Percentiles rank a stretch among this genome's conserved stretches.
Conservation (phyloP, 495 filamentous ascomycete genomes). For the Xylaria nigripes region DNA sequence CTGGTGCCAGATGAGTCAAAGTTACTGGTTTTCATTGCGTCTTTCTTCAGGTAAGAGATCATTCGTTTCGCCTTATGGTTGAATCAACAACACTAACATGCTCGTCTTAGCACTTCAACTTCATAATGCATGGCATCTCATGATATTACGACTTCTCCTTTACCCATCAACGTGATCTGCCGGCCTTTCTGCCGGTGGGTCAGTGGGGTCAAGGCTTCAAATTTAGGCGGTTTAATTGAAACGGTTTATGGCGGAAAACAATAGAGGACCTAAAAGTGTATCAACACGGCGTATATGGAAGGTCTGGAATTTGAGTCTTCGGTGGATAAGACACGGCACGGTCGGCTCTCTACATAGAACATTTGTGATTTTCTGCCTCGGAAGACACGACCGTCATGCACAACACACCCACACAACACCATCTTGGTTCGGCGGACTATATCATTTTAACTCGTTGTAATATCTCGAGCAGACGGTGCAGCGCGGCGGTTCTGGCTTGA, state of each 20-base stretch:
- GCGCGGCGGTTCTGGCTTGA: slow-evolving; percentile 28
- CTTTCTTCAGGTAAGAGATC: neutral
- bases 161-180: slow-evolving; percentile 15
- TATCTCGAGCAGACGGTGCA: slow-evolving; percentile 33
- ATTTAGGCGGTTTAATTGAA: slow-evolving; percentile 7
- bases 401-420: slow-evolving; percentile 12
- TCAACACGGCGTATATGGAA: slow-evolving; percentile 25
- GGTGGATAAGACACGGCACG: slow-evolving; percentile 23
- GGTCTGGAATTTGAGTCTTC: slow-evolving; percentile 11
- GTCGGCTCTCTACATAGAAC: slow-evolving; percentile 15
- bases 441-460: slow-evolving; percentile 51
- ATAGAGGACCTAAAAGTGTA: slow-evolving; percentile 34
- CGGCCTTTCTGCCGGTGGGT: slow-evolving; percentile 15
- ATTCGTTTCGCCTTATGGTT: neutral
- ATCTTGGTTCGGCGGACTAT: slow-evolving; percentile 22
- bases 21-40: neutral
- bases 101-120: neutral
- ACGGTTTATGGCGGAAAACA: slow-evolving; percentile 9
- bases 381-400: slow-evolving; percentile 14
- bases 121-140: slow-evolving; percentile 19
- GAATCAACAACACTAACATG: neutral
- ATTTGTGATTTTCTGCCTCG: slow-evolving; percentile 14
- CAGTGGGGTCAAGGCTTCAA: slow-evolving; percentile 15
- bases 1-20: slow-evolving; percentile 9
- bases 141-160: slow-evolving; percentile 28